Base-by-base conservation (phyloP, 148 eudicot species). In the Dianthus caryophyllus region DNA sequence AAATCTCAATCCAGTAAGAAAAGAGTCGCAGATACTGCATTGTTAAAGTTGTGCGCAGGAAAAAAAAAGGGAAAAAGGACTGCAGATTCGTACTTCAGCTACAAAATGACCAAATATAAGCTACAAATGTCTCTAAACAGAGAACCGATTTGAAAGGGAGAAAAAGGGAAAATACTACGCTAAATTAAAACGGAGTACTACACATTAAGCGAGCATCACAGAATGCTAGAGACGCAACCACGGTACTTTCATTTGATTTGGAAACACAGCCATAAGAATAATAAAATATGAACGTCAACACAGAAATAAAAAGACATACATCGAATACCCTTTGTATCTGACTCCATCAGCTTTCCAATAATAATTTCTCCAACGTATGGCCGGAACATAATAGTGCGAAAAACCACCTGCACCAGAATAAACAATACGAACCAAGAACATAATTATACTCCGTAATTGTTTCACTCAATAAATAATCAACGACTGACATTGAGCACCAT, bases 361-460 rank as follows among this genome's bases (percentile, higher is more conserved):
- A 92, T 81, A 54, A 87, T 73, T 69, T 92, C 96, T 74, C 98
- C 96, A 47, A 76, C 81, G 75, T 69, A 84, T 22, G 98, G 98
- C 67, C 95, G 85, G 70, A 89, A 93, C 83, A 93, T 79, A 61
- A 93, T 47, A 82, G 84, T 29, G 39, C 92, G 82, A 75, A 93
- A 93, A 29, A 55, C 75, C 54, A 87, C 94, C 96, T 92, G 87
- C 65, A 31, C 25, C 25, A 24, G 29, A 50, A 22, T 41, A 22
- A 5, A 60, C 39, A 50, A 11, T 3, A 55, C 53, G 12, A 18
- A 50, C n/a, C n/a, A n/a, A n/a, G n/a, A n/a, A n/a, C n/a, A n/a
- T n/a, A n/a, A n/a, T n/a, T n/a, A n/a, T n/a, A 49, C 38, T 24
- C 14, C 25, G 9, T 14, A 46, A 33, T 20, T n/a, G 27, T 65